Percentiles rank a stretch among this genome's conserved stretches.
Evolutionary conservation across 179 eudicot genomes (phyloP).

Genomic region (Carnegiea gigantea): DNA sequence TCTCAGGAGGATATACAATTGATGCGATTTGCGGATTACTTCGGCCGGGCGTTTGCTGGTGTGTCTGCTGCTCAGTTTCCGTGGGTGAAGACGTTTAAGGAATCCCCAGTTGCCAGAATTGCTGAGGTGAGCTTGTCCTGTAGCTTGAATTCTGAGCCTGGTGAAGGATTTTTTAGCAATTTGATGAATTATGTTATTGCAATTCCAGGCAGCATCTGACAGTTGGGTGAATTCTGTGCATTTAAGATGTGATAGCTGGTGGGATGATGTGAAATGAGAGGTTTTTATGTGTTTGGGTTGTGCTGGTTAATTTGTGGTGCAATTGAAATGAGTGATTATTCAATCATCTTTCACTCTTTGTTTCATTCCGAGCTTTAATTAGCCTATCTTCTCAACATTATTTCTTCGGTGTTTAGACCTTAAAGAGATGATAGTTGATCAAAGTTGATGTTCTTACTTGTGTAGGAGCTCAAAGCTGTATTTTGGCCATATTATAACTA

Average conservation of each 20-base stretch:
- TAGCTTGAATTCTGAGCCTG: background rate
- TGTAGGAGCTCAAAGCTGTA: background rate
- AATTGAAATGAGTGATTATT: background rate
- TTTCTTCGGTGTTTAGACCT: background rate
- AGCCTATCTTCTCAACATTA: background rate
- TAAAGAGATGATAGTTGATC: too few relatives aligned
- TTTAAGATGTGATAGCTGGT: slow-evolving; percentile 1
- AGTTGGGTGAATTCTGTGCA: background rate
- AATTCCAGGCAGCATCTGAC: background rate
- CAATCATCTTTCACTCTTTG: background rate
- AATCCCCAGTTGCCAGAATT: slow-evolving; percentile 62
- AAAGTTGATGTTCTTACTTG: background rate
- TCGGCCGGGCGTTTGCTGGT: slow-evolving; percentile 75
- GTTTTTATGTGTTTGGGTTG: background rate
- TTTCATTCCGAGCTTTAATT: background rate
- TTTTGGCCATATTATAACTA: background rate
- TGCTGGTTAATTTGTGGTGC: background rate
- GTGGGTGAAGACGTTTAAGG: slow-evolving; percentile 74
- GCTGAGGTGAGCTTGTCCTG: slow-evolving; percentile 50
- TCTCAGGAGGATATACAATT: slow-evolving; percentile 76
- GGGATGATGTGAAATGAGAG: background rate
- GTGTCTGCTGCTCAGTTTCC: slow-evolving; percentile 81
- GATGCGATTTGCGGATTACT: slow-evolving; percentile 94
- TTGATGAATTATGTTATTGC: background rate
- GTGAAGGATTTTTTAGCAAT: background rate